These are phyloP conservation scores for Claviceps spartinae DNA, from an alignment of 2,329 filamentous ascomycete genomes.

Conservation along the genomic window DNA sequence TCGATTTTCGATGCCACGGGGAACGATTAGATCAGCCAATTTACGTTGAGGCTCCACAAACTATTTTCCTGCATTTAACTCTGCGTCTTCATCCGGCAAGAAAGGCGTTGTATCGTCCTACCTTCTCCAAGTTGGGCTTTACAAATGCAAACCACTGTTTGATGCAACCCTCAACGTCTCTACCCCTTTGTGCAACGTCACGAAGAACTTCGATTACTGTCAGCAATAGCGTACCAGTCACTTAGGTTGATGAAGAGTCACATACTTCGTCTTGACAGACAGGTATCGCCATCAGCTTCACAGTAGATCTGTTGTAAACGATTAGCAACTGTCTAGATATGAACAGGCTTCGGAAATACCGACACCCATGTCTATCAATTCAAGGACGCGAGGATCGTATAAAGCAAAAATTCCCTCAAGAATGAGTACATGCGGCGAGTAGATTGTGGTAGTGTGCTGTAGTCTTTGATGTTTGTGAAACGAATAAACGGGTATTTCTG, in stretches of 20 bases:
- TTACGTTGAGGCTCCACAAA: constrained; percentile 87
- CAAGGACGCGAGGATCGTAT: constrained; percentile 72
- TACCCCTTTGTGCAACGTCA: constrained; percentile 77
- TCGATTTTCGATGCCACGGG: constrained; percentile 83
- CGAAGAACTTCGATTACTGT: constrained; percentile 48
- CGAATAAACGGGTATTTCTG: constrained; percentile 89
- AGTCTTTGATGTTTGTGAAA: constrained; percentile 81
- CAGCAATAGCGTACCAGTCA: constrained; percentile 1
- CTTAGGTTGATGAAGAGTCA: constrained; percentile 2
- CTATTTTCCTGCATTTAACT: constrained; percentile 16
- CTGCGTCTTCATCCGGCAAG: neutral
- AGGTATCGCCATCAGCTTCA: constrained; percentile 89
- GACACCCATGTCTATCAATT: constrained; percentile 83
- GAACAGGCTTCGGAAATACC: constrained; percentile 7
- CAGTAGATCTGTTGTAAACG: constrained; percentile 64
- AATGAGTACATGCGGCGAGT: constrained; percentile 91
- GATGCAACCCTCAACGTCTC: constrained; percentile 88
- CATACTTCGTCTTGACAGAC: constrained; percentile 74
- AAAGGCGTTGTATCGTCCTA: constrained; percentile 10
- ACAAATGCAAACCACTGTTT: constrained; percentile 97
- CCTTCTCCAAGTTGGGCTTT: constrained; percentile 88
- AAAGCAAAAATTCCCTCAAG: constrained; percentile 93
- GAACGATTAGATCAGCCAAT: constrained; percentile 89
- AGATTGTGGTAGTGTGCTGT: constrained; percentile 71
- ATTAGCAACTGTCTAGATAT: constrained; percentile 1